Conservation (phyloP, 768 basidiomycete species). For the Suillus cothurnatus region DNA sequence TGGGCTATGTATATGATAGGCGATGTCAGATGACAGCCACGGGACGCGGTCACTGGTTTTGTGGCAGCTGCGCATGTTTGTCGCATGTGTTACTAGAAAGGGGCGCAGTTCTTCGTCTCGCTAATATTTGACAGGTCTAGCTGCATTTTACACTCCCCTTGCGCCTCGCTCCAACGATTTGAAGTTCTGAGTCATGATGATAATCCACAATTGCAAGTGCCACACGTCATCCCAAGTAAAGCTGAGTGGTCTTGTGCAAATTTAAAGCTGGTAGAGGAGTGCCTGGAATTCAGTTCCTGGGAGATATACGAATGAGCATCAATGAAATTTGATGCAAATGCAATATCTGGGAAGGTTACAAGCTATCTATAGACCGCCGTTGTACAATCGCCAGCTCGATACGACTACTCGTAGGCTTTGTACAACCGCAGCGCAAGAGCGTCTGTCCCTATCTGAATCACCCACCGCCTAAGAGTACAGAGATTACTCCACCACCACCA, state of each 20-base stretch:
- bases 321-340: background rate
- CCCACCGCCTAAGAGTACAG: background rate
- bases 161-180: background rate
- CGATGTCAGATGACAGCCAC: background rate
- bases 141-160: too few relatives aligned
- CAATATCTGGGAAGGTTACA: conserved; percentile 2
- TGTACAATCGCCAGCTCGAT: background rate
- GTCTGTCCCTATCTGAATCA: background rate
- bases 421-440: background rate
- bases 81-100: too few relatives aligned
- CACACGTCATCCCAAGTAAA: background rate
- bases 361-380: background rate
- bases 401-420: background rate
- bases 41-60: too few relatives aligned
- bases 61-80: too few relatives aligned
- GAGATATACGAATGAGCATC: background rate
- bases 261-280: background rate
- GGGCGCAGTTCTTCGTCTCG: background rate
- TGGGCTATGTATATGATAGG: background rate
- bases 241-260: background rate
- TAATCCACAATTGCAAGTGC: background rate
- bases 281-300: background rate
- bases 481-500: background rate
- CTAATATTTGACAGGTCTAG: background rate
- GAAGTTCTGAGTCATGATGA: background rate